phyloP scores from a whole-genome alignment of 176 grass and related monocot species.

The Guadua angustifolia region DNA sequence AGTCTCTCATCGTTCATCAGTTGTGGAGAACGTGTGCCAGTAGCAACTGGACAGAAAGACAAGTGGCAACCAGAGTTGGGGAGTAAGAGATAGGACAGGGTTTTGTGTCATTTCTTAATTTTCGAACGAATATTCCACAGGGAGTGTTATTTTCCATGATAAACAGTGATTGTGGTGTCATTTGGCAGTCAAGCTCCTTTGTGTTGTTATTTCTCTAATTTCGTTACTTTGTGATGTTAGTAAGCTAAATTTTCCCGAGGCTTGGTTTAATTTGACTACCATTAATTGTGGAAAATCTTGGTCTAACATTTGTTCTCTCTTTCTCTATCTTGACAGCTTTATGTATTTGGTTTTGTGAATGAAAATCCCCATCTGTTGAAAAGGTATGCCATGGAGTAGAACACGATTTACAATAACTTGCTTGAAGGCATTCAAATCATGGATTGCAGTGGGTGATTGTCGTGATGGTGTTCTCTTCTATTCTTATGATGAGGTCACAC shows the following conservation, averaged over 20 bases:
- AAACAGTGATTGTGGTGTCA: not conserved
- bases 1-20: not conserved
- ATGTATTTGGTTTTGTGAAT: slow-evolving; percentile 75
- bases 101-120: not conserved
- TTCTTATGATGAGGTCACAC: slow-evolving; percentile 82
- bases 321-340: slow-evolving; percentile 60
- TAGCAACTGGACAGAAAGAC: not conserved
- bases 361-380: slow-evolving; percentile 82
- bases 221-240: not conserved
- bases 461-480: slow-evolving; percentile 99
- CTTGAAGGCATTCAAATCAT: slow-evolving; percentile 73
- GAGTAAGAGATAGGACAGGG: not conserved
- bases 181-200: slow-evolving; percentile 23
- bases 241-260: not conserved
- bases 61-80: not conserved
- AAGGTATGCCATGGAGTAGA: slow-evolving; percentile 60
- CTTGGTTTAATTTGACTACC: slow-evolving; percentile 14
- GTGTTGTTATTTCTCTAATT: slow-evolving; percentile 12
- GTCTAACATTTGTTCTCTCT: slow-evolving; percentile 41
- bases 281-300: slow-evolving; percentile 15
- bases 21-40: not conserved
- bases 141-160: not conserved
- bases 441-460: slow-evolving; percentile 96
- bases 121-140: not conserved
- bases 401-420: slow-evolving; percentile 93